Base-by-base conservation (phyloP, 2,329 filamentous ascomycete species). In the Epichloe bromicola region DNA sequence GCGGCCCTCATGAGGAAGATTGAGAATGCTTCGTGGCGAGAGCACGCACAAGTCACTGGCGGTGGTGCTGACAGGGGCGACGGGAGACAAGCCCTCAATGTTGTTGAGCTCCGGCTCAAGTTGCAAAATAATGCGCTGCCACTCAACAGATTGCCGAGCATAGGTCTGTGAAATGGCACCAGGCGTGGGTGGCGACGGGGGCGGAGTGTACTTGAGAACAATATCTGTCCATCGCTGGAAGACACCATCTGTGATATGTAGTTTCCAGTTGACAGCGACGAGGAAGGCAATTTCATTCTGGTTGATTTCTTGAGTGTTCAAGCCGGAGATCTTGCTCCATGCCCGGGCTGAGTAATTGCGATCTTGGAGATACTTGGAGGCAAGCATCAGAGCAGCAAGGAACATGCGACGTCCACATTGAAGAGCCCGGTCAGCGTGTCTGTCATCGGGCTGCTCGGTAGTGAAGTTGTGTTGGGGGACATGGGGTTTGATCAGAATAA, bases 251-350 rank as follows among this genome's bases (percentile, higher is more conserved):
- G 88, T 85, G 56, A 98, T 91, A 67, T 98, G 93, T 33, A 98
- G 79, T 61, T 89, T 88, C 90, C 91, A 98, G 66, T 88, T 84
- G 55, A 98, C 88, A 44, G 90, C 87, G 54, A 85, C 72, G 45
- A 98, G 77, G 65, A 97, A 98, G 17, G 87, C 83, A 67, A 94
- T 85, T 71, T 98, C 93, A 66, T 97, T 97, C 63, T 89, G 85
- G 69, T 97, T 97, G 68, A 98, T 97, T 70, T 98, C 93, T 51
- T 80, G 74, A 3, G 89, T 90, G 65, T 87, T 88, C 52, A 98
- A 75, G n/a, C 93, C 93, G 17, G 93, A 97, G 60, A 98, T 98
- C 74, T 95, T 97, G 68, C 91, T 97, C 93, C 93, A 98, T 41
- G 93, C 93, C 51, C 91, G 84, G 46, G 93, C 89, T 14, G 93